Conservation (phyloP, 305 asterid species). For the Solanum hybrid region DNA sequence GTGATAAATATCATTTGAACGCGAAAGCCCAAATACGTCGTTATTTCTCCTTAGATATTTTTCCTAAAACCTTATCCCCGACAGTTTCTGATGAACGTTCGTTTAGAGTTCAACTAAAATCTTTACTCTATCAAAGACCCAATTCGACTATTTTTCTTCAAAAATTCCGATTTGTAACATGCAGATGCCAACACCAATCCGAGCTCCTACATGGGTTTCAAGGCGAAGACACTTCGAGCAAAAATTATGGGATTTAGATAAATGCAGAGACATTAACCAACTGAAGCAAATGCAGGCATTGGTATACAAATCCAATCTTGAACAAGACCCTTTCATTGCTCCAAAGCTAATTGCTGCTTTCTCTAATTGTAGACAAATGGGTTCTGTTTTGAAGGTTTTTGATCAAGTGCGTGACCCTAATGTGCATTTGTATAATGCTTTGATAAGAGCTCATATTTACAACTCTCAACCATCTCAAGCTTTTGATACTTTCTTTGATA, state of each 20-base stretch:
- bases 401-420: constrained; percentile 38
- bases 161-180: constrained; percentile 1
- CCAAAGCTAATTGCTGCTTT: constrained; percentile 59
- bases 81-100: background rate
- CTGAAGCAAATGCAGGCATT: constrained; percentile 55
- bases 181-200: constrained; percentile 44
- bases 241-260: constrained; percentile 49
- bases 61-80: background rate
- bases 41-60: background rate
- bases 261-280: constrained; percentile 44
- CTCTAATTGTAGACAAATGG: constrained; percentile 43
- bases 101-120: background rate
- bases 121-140: background rate
- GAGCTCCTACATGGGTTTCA: constrained; percentile 55
- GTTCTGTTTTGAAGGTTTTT: constrained; percentile 40
- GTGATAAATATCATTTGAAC: background rate
- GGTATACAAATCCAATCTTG: constrained; percentile 58
- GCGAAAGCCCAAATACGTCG: background rate
- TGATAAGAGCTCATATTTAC: constrained; percentile 37
- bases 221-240: constrained; percentile 48
- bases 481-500: constrained; percentile 31
- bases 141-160: background rate
- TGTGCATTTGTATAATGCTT: constrained; percentile 37
- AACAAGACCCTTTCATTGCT: constrained; percentile 41
- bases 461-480: constrained; percentile 44